Percentiles rank a stretch among this genome's conserved stretches.
phyloP scores from a whole-genome alignment of 345 rosid species.

The Boechera stricta region DNA sequence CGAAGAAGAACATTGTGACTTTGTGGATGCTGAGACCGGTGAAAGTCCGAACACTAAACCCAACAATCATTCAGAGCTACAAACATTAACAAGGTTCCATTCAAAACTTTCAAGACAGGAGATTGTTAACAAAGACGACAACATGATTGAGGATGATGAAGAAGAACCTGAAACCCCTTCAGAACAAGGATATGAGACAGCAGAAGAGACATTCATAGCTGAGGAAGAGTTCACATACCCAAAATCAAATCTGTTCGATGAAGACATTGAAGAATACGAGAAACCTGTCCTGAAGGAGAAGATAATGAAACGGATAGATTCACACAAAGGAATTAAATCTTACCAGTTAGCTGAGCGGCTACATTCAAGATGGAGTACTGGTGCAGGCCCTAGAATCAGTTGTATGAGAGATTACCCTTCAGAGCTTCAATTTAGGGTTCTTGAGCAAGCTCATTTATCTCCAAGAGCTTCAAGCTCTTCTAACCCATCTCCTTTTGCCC shows the following conservation, averaged over 20 bases:
- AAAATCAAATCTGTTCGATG: constrained; percentile 67
- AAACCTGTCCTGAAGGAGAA: constrained; percentile 67
- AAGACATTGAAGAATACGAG: constrained; percentile 58
- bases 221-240: constrained; percentile 76
- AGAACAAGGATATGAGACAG: constrained; percentile 77
- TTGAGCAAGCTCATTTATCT: constrained; percentile 76
- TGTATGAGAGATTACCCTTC: constrained; percentile 95
- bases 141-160: constrained; percentile 37
- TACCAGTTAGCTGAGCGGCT: constrained; percentile 81
- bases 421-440: constrained; percentile 71
- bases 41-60: constrained; percentile 34
- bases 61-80: constrained; percentile 37
- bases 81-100: constrained; percentile 40
- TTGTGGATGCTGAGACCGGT: constrained; percentile 39
- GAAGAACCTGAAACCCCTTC: constrained; percentile 48
- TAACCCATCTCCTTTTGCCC: constrained; percentile 45
- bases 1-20: constrained; percentile 44
- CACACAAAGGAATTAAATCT: constrained; percentile 72
- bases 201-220: constrained; percentile 64
- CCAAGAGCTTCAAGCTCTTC: constrained; percentile 54
- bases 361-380: constrained; percentile 84
- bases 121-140: constrained; percentile 42
- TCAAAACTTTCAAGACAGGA: constrained; percentile 53
- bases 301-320: constrained; percentile 74
- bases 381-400: constrained; percentile 94